phyloP scores from a whole-genome alignment of 345 rosid species.

The Triadica sebifera region DNA sequence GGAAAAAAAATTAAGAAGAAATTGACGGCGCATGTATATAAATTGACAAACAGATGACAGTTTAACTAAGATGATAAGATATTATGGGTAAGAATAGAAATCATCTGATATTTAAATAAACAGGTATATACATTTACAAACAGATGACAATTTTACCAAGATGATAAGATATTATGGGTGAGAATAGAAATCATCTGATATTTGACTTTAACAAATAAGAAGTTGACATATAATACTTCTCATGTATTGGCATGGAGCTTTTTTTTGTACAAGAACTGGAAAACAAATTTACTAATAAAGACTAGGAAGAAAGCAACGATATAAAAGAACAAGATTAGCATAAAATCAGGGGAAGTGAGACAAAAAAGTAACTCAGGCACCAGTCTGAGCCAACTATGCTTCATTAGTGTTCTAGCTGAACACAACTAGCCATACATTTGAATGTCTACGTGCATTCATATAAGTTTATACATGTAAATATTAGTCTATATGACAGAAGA shows the following conservation, averaged over 20 bases:
- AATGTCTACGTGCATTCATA: background rate
- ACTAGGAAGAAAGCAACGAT: background rate
- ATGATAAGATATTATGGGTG: background rate
- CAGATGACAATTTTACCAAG: too few species aligned
- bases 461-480: background rate
- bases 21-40: too few species aligned
- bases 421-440: background rate
- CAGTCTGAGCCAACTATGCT: background rate
- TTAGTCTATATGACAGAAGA: background rate
- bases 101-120: too few species aligned
- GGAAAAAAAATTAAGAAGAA: too few species aligned
- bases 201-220: background rate
- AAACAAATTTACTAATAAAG: background rate
- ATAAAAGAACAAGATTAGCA: background rate
- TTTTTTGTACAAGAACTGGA: background rate
- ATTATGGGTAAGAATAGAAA: background rate
- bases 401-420: background rate
- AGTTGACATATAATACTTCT: background rate
- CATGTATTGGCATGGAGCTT: background rate
- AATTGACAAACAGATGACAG: too few species aligned
- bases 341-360: background rate
- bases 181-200: background rate
- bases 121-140: too few species aligned
- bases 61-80: background rate
- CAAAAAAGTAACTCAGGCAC: background rate